phyloP scores from a whole-genome alignment of 2,329 filamentous ascomycete genomes.

The Clonostachys sp. region DNA sequence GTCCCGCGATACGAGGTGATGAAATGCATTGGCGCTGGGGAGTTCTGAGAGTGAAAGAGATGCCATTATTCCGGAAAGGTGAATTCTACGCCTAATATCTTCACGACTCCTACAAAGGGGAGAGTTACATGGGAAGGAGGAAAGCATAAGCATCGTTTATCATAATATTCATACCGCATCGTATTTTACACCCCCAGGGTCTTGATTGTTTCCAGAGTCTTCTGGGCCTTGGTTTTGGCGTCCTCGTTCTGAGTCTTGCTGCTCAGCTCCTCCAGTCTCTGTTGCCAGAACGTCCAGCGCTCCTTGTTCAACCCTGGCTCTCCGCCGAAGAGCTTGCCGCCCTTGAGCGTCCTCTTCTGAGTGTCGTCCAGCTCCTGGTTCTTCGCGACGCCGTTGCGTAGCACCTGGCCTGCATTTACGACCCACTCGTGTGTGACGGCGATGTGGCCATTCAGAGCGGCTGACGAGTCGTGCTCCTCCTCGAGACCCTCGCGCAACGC shows the following conservation, averaged over 20 bases:
- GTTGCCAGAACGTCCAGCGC: conserved; percentile 23
- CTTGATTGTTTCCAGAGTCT: conserved; percentile 12
- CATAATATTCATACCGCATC: not conserved
- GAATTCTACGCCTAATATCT: not conserved
- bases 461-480: conserved; percentile 8
- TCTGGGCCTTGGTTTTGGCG: conserved; percentile 10
- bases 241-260: conserved; percentile 8
- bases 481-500: conserved; percentile 21
- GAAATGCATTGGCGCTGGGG: not conserved
- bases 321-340: conserved; percentile 11
- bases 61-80: not conserved
- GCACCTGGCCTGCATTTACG: conserved; percentile 15
- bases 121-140: no score
- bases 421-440: conserved; percentile 19
- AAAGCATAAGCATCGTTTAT: not conserved
- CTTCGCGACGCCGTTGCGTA: conserved; percentile 10
- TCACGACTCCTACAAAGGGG: no score
- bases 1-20: no score
- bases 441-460: conserved; percentile 11
- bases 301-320: conserved; percentile 13
- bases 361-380: conserved; percentile 8
- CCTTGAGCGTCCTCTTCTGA: conserved; percentile 9
- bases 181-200: conserved; percentile 7
- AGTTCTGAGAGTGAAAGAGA: not conserved
- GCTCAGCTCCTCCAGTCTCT: conserved; percentile 11